Evolutionary conservation across 495 filamentous ascomycete genomes (phyloP).

Genomic region (Aspergillus panamensis): DNA sequence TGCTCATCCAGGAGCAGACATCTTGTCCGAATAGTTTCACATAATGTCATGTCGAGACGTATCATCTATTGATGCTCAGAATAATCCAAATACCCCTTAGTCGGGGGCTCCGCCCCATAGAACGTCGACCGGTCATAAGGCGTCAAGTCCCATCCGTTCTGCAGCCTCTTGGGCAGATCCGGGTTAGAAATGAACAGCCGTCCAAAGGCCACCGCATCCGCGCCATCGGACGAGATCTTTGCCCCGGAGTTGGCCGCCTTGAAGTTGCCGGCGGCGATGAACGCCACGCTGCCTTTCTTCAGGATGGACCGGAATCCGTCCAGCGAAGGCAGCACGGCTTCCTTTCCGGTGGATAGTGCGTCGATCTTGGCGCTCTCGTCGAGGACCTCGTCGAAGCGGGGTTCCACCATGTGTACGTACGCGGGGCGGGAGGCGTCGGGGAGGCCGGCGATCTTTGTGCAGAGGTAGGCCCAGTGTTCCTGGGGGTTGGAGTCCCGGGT

Average conservation of each 20-base stretch:
- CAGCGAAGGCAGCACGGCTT: constrained; percentile 19
- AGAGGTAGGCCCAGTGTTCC: constrained; percentile 21
- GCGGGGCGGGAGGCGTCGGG: constrained; percentile 22
- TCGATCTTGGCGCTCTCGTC: constrained; percentile 45
- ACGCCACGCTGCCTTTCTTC: constrained; percentile 31
- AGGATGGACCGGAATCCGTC: constrained; percentile 28
- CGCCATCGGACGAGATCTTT: constrained; percentile 24
- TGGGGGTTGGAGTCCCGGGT: constrained; percentile 33
- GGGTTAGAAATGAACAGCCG: constrained; percentile 65
- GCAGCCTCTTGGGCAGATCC: constrained; percentile 58
- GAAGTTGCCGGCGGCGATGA: constrained; percentile 35
- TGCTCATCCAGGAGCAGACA: no score
- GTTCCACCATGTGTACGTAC: constrained; percentile 44
- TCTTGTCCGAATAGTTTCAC: no score
- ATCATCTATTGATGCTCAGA: constrained; percentile 19
- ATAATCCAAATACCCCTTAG: constrained; percentile 64
- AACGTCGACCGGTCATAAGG: constrained; percentile 57
- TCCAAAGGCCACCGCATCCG: constrained; percentile 53
- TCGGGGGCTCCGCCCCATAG: constrained; percentile 44
- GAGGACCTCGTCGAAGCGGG: constrained; percentile 45
- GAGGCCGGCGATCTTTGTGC: constrained; percentile 27
- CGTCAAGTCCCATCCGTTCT: constrained; percentile 51
- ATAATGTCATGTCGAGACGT: no score
- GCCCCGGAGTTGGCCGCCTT: constrained; percentile 25
- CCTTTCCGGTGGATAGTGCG: constrained; percentile 17